Evolutionary conservation across 2,329 filamentous ascomycete genomes (phyloP), one percentile per base, ranked within the genome.

Genomic region (Ceratocystis destructans): DNA sequence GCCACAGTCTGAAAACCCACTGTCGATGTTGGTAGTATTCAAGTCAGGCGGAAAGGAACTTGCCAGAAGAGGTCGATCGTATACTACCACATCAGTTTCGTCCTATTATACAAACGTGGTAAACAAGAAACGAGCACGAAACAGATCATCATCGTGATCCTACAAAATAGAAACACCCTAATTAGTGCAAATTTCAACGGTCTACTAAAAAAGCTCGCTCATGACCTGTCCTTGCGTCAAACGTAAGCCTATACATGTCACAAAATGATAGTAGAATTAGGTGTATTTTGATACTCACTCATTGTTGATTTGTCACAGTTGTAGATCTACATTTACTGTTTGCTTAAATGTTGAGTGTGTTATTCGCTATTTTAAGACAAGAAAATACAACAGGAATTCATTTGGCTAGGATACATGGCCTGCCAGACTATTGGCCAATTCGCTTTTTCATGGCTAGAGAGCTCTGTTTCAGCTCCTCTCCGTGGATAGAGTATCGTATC

Each of bases 341-440:
- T 50, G n/a, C 25, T 53, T 28, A 53, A 25, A 53, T 53, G 25
- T 53, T 53, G 48, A 53, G 10, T 53, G 48, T 53, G 48, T 20
- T 53, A 53, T 59, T 37, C 55, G 55, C 55, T 59, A 37, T 59
- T 53, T 59, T 59, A 45, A 46, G 20, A 45, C 37, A 62, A 62
- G 6, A 61, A 61, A 45, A 62, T 25, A 62, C 5, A 62, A 44
- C 10, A 53, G 10, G 25, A 53, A 59, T 59, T n/a, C 55, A 37
- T 37, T 31, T n/a, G 20, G 5, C 25, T 37, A 31, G 28, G 33
- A 37, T 20, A 12, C 12, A 41, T 41, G 3, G 25, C n/a, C 31
- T 59, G 15, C 55, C 28, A 59, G 55, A 37, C 55, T 59, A 31
- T n/a, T 59, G 55, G 55, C 55, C 15, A 37, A n/a, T 37, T 59